These are phyloP conservation scores for Cucumis sativus DNA, from an alignment of 306 rosid species.

Conservation along the genomic window DNA sequence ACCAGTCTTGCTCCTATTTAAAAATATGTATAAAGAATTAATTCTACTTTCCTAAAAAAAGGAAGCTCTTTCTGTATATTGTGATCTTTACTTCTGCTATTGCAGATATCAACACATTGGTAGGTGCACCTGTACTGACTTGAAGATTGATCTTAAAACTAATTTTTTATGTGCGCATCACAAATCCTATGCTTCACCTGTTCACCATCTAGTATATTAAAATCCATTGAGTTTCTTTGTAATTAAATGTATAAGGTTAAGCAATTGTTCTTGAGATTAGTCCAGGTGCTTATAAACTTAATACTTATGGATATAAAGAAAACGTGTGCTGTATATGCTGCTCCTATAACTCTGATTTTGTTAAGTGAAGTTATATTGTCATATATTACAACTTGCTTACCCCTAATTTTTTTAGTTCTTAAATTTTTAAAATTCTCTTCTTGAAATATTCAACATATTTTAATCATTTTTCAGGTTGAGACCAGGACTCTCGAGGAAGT, in stretches of 20 bases:
- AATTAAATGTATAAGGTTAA: background rate
- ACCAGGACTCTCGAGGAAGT: constrained; percentile 87
- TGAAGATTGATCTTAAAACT: background rate
- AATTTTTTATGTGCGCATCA: background rate
- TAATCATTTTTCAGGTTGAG: constrained; percentile 50
- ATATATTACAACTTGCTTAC: background rate
- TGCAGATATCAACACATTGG: background rate
- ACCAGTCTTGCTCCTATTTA: background rate
- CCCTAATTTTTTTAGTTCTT: background rate
- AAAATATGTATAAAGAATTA: too few species aligned
- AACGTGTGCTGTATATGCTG: background rate
- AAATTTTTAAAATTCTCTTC: background rate
- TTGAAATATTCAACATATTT: background rate
- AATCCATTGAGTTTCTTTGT: background rate
- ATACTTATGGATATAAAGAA: background rate
- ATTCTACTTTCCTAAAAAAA: background rate
- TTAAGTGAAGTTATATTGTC: background rate
- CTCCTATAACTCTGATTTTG: background rate
- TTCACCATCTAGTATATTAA: background rate
- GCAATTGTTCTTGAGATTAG: background rate
- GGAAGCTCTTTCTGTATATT: background rate
- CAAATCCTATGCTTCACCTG: background rate
- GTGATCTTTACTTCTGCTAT: background rate
- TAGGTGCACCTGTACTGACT: background rate
- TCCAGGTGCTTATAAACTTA: background rate